These are phyloP conservation scores for Aspergillus sp. DNA, from an alignment of 2,329 filamentous ascomycete genomes.

Conservation along the genomic window DNA sequence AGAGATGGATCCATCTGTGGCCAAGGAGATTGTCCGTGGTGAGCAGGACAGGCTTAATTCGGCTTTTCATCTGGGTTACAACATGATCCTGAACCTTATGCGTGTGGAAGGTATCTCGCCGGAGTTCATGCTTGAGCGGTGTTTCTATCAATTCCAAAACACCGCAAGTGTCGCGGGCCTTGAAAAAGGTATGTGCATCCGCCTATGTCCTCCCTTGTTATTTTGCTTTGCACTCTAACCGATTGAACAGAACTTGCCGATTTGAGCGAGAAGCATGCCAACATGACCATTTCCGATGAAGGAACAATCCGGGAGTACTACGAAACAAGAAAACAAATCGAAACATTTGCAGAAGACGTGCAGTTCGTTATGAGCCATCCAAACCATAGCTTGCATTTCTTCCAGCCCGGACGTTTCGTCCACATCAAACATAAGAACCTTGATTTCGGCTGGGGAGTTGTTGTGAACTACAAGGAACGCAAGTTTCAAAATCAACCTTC, in stretches of 20 bases:
- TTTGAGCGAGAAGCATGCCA: conserved; percentile 65
- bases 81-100: conserved; percentile 96
- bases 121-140: conserved; percentile 96
- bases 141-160: conserved; percentile 98
- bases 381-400: conserved; percentile 71
- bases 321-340: conserved; percentile 74
- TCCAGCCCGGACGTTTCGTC: conserved; percentile 81
- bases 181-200: conserved; percentile 52
- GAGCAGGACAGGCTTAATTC: conserved; percentile 97
- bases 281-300: conserved; percentile 75
- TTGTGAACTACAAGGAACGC: conserved; percentile 64
- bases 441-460: conserved; percentile 92
- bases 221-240: conserved; percentile 16
- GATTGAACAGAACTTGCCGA: conserved; percentile 56
- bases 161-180: conserved; percentile 74
- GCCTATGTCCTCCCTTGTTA: neutral
- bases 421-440: conserved; percentile 69
- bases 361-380: conserved; percentile 85
- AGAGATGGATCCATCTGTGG: conserved; percentile 88
- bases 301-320: conserved; percentile 89
- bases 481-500: conserved; percentile 57
- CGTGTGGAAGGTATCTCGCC: conserved; percentile 98
- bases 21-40: conserved; percentile 90
- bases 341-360: conserved; percentile 80
- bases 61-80: conserved; percentile 95